Evolutionary conservation across 2,329 filamentous ascomycete genomes (phyloP), one percentile per base, ranked within the genome.

Genomic region (Pseudogymnoascus sp.): DNA sequence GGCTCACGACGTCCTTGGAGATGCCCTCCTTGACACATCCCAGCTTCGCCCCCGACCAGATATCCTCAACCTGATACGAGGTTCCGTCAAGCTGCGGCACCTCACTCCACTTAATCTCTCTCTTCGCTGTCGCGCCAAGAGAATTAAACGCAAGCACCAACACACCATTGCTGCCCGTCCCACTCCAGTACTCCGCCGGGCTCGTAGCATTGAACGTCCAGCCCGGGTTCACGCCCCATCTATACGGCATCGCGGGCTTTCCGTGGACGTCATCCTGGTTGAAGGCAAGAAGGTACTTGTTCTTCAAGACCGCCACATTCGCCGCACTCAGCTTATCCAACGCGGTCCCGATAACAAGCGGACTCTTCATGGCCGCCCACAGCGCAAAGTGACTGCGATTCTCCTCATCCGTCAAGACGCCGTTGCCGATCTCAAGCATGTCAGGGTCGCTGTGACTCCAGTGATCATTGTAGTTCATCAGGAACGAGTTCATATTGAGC

Each of bases 171-270:
- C 70, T 71, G 2, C 75, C 78, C 23, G 70, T 70, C 0, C 80
- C 80, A 1, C 76, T 73, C 79, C 79, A 83, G 70, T 77, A 82
- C 70, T 81, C 77, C 1, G 81, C 79, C 3, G 80, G 80, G 62
- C 77, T 72, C 0, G 75, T 76, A 14, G 71, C 67, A 66, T 84
- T 80, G 69, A 77, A 83, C 0, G 80, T 81, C 68, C 76, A 78
- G 66, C 82, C 77, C 0, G 76, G 72, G 65, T 83, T 82, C 3
- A 75, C 72, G 0, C 81, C 82, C 78, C 78, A 80, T 63, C 77
- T 77, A 68, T 77, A 79, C 8, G 46, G 46, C 14, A 9, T 25
- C 25, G 46, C 69, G 64, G 64, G 74, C 71, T 46, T 66, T 70
- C 78, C 78, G 66, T 76, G 74, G 25, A 72, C 68, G 40, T 75